Conservation (phyloP, 768 basidiomycete genomes). For the Lactarius akahatsu region DNA sequence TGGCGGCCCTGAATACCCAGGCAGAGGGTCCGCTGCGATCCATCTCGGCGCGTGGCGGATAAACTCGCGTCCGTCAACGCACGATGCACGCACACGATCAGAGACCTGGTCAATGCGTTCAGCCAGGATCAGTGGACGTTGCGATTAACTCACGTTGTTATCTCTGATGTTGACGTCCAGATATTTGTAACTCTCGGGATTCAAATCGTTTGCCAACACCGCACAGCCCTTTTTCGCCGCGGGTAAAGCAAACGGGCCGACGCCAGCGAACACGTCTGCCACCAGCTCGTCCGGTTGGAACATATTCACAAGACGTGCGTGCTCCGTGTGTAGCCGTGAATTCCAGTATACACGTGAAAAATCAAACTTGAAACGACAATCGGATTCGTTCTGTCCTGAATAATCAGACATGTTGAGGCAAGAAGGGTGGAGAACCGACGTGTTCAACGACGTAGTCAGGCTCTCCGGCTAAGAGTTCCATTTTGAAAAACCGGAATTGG, state of each 20-base stretch:
- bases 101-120: conserved; percentile 52
- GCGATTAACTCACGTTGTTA: conserved; percentile 63
- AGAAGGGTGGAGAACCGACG: conserved; percentile 46
- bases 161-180: conserved; percentile 65
- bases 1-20: conserved; percentile 45
- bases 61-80: conserved; percentile 85
- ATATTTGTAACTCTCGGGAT: conserved; percentile 83
- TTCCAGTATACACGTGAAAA: conserved; percentile 99
- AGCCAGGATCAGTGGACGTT: conserved; percentile 6
- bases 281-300: conserved; percentile 78
- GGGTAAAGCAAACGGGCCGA: conserved; percentile 94
- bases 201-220: conserved; percentile 91
- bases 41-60: conserved; percentile 59
- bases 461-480: conserved; percentile 95
- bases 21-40: conserved; percentile 66
- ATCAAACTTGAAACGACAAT: conserved; percentile 89
- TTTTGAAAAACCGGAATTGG: conserved; percentile 89
- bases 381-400: conserved; percentile 66
- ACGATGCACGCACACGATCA: conserved; percentile 65
- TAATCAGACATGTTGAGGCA: background rate
- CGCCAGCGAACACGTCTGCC: conserved; percentile 95
- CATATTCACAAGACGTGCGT: conserved; percentile 73
- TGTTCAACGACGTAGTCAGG: conserved; percentile 83
- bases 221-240: conserved; percentile 89
- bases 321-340: conserved; percentile 89